Conservation (phyloP, 1,284 basidiomycete species). For the Leccinum angustisporum region DNA sequence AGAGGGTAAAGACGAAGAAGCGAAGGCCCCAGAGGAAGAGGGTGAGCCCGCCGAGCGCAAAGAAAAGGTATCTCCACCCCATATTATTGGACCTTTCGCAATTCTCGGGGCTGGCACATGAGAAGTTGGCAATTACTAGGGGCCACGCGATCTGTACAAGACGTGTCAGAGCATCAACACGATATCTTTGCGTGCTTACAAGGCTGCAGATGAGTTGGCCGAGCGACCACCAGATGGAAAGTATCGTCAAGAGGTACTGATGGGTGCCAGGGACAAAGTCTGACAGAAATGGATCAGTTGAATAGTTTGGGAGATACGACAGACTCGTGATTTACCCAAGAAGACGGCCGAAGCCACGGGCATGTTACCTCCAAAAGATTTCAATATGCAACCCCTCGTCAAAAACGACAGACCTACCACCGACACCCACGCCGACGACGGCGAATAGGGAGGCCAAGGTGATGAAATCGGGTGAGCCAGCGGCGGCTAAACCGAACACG, state of each 20-base stretch:
- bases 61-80: slow-evolving; percentile 61
- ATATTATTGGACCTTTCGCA: slow-evolving; percentile 45
- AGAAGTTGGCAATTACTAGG: slow-evolving; percentile 46
- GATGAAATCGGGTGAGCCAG: slow-evolving; percentile 43
- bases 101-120: slow-evolving; percentile 37
- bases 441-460: slow-evolving; percentile 47
- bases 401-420: slow-evolving; percentile 30
- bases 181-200: slow-evolving; percentile 38
- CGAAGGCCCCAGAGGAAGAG: slow-evolving; percentile 57
- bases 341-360: slow-evolving; percentile 68
- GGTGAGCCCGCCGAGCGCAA: slow-evolving; percentile 46
- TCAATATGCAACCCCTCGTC: not conserved
- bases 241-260: slow-evolving; percentile 66
- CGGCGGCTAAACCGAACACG: slow-evolving; percentile 52
- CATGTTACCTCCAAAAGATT: slow-evolving; percentile 43
- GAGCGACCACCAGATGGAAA: slow-evolving; percentile 73
- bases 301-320: not conserved
- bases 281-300: slow-evolving; percentile 20
- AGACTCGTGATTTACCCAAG: slow-evolving; percentile 42
- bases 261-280: slow-evolving; percentile 68
- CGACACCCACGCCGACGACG: slow-evolving; percentile 48
- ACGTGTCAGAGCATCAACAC: not conserved
- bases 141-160: slow-evolving; percentile 47
- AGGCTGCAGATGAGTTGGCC: slow-evolving; percentile 64
- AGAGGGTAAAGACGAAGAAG: slow-evolving; percentile 58